phyloP scores from a whole-genome alignment of 2,329 filamentous ascomycete species.

The Harringtonia aguacate region DNA sequence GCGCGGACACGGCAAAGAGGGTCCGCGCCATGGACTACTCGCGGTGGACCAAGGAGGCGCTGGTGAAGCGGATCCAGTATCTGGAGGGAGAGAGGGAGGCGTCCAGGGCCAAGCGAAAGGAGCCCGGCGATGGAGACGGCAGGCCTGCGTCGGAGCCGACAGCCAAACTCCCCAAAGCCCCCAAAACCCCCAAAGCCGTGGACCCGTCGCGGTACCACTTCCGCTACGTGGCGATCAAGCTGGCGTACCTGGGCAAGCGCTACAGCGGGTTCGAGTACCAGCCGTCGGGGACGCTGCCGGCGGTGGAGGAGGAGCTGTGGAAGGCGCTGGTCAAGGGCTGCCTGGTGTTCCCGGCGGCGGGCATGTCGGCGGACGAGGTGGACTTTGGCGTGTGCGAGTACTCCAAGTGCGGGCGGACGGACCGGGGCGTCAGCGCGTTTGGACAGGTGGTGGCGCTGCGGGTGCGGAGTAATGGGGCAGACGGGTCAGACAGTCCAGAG shows the following conservation, averaged over 20 bases:
- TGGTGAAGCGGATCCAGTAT: slow-evolving; percentile 23
- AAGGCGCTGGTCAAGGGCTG: slow-evolving; percentile 75
- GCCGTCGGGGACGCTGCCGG: slow-evolving; percentile 58
- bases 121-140: no score
- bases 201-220: slow-evolving; percentile 76
- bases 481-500: slow-evolving; percentile 34
- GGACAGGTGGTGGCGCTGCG: slow-evolving; percentile 84
- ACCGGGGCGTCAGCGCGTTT: slow-evolving; percentile 90
- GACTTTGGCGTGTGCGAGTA: slow-evolving; percentile 83
- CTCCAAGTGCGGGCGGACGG: slow-evolving; percentile 89
- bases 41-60: slow-evolving; percentile 14
- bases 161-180: no score
- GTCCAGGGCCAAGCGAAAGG: background rate
- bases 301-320: slow-evolving; percentile 90
- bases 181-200: slow-evolving; percentile 27
- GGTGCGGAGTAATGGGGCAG: slow-evolving; percentile 60
- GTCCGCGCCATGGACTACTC: slow-evolving; percentile 10
- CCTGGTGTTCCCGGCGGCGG: slow-evolving; percentile 59
- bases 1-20: no score
- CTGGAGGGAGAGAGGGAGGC: slow-evolving; percentile 11
- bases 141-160: no score
- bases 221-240: slow-evolving; percentile 78
- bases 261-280: slow-evolving; percentile 95
- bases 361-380: slow-evolving; percentile 42
- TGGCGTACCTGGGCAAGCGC: slow-evolving; percentile 82